Percentiles rank a stretch among this genome's conserved stretches.
phyloP scores from a whole-genome alignment of 2,329 filamentous ascomycete species.

The Botrytis porri region DNA sequence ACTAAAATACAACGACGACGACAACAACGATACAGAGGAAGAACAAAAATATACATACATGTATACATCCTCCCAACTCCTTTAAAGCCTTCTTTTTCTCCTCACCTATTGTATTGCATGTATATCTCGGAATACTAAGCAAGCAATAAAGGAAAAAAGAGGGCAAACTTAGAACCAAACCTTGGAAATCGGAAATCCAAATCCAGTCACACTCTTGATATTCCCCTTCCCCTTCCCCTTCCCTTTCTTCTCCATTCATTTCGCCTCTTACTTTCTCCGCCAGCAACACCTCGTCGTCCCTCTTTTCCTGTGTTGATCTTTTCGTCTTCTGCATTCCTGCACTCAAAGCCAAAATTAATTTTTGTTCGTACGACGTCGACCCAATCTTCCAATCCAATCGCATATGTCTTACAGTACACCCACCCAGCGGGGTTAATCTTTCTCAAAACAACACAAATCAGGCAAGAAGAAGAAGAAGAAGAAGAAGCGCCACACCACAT shows the following conservation, averaged over 20 bases:
- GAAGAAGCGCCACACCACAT: conserved; percentile 19
- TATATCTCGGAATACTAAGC: not conserved
- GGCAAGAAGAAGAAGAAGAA: too few species aligned
- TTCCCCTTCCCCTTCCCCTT: not conserved
- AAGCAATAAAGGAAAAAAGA: not conserved
- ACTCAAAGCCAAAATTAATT: not conserved
- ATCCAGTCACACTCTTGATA: not conserved
- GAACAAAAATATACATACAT: not conserved
- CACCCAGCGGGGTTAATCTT: conserved; percentile 14
- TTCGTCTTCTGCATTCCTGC: not conserved
- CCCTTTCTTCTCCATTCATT: not conserved
- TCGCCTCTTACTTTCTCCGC: not conserved
- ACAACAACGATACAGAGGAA: not conserved
- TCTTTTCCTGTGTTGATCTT: not conserved
- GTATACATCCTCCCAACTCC: not conserved
- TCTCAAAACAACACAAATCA: not conserved
- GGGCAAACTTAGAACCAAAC: not conserved
- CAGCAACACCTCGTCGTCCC: not conserved
- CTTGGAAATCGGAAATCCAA: not conserved
- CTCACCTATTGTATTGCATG: not conserved
- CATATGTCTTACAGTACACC: not conserved
- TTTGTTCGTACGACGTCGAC: not conserved
- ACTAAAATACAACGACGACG: not conserved
- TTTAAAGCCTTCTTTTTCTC: not conserved
- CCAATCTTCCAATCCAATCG: not conserved